phyloP scores from a whole-genome alignment of 768 basidiomycete genomes.

The Psilocybe sp. region DNA sequence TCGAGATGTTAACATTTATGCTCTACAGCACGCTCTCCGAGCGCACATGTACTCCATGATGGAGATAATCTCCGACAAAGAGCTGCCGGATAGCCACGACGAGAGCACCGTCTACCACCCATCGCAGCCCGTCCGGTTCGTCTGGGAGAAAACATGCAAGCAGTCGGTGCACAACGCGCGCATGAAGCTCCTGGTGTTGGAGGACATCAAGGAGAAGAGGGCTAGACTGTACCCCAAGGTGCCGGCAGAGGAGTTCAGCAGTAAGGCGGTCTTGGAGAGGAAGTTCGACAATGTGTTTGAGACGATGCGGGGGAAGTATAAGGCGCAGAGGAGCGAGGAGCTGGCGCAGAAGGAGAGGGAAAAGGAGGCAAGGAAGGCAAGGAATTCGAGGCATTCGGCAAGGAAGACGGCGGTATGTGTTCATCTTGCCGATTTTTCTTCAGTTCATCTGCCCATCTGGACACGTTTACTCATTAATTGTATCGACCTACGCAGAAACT shows the following conservation, averaged over 20 bases:
- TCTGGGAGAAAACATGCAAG: slow-evolving; percentile 76
- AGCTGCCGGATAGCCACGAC: slow-evolving; percentile 57
- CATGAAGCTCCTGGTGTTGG: slow-evolving; percentile 65
- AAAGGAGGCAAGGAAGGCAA: slow-evolving; percentile 61
- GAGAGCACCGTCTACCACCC: slow-evolving; percentile 47
- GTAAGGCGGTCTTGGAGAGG: slow-evolving; percentile 65
- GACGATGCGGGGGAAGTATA: slow-evolving; percentile 67
- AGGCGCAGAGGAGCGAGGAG: slow-evolving; percentile 49
- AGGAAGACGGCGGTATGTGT: slow-evolving; percentile 61
- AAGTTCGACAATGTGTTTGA: slow-evolving; percentile 63
- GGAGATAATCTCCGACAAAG: slow-evolving; percentile 51
- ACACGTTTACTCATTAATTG: slow-evolving; percentile 11
- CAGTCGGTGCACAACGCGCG: slow-evolving; percentile 71
- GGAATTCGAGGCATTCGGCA: slow-evolving; percentile 55
- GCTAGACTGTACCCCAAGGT: slow-evolving; percentile 35
- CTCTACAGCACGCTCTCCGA: slow-evolving; percentile 64
- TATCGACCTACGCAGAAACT: slow-evolving; percentile 52
- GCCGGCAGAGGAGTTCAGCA: slow-evolving; percentile 47
- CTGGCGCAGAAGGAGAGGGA: slow-evolving; percentile 42
- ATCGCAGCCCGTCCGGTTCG: slow-evolving; percentile 65
- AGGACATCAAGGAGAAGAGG: slow-evolving; percentile 57
- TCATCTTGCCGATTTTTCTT: background rate
- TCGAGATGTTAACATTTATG: background rate
- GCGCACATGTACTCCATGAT: slow-evolving; percentile 60
- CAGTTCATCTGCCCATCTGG: slow-evolving; percentile 7